Evolutionary conservation across 1,139 yeast genomes (phyloP), one percentile per base, ranked within the genome.

Genomic region (Candida sp.): DNA sequence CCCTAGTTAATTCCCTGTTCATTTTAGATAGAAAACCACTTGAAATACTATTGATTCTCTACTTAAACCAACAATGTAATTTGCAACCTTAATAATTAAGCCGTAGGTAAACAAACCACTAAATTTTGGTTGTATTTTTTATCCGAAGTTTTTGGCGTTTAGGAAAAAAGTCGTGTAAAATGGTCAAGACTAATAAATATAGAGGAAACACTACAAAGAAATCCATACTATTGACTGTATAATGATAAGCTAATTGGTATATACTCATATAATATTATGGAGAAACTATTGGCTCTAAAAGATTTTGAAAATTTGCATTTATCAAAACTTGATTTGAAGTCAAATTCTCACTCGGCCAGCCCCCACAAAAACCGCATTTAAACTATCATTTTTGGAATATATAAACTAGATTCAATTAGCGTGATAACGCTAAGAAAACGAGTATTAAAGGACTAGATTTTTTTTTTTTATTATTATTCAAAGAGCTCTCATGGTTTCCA

Each of bases 401-500:
- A 15, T 15, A 15, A 15, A 15, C 19, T 15, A 15, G 19, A 15
- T 15, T 15, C 19, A 15, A 15, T 15, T 15, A 15, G 19, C 19
- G 19, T 15, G 19, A 15, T 15, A 15, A 15, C 19, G 19, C 19
- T 15, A 15, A 15, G 19, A 15, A 15, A 15, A 15, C 19, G 19
- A 15, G 19, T 15, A 15, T 15, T 15, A 15, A 15, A 15, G 19
- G 19, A 15, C 19, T 15, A 15, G 19, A 15, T 15, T 15, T 15
- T 15, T 15, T 15, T 15, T 15, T 15, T 15, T 15, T 15, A 15
- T 15, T 15, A 15, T 2, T 15, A 15, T 15, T 15, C 19, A 15
- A 15, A 15, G 19, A 15, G 21, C 32, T 25, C 11, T 50, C 51
- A 66, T 47, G 82, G 81, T 34, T 58, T 66, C 84, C 84, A 79